These are phyloP conservation scores for Metschnikowia bowlesiae DNA, from an alignment of 805 yeast species.

Conservation along the genomic window DNA sequence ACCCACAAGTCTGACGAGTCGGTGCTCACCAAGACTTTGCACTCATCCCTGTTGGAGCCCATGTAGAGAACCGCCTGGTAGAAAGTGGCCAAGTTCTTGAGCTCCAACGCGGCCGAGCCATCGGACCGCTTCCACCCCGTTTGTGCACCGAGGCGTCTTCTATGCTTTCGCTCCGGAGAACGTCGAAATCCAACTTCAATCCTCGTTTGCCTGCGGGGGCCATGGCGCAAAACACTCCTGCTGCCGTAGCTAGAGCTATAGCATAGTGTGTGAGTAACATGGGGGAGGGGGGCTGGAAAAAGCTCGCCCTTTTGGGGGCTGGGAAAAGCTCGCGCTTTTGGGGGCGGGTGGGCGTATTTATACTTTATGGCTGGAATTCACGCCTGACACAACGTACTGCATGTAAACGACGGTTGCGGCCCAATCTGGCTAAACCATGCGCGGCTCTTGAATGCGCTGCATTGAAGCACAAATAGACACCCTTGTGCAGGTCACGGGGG, in stretches of 20 bases:
- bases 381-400: no score
- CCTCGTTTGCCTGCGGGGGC: neutral
- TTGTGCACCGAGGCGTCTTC: slow-evolving; percentile 1
- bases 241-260: no score
- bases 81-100: neutral
- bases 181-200: slow-evolving; percentile 10
- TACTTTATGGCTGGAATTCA: neutral
- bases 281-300: no score
- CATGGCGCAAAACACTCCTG: no score
- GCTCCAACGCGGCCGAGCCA: neutral
- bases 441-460: no score
- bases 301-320: no score
- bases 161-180: slow-evolving; percentile 6
- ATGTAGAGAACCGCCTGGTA: neutral
- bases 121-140: slow-evolving; percentile 2
- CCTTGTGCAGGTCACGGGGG: no score
- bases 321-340: no score
- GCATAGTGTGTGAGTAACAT: neutral
- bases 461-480: no score
- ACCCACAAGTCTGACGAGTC: slow-evolving; percentile 44
- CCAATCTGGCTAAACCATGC: no score
- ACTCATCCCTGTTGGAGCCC: slow-evolving; percentile 27
- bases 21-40: slow-evolving; percentile 35
- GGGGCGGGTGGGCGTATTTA: neutral
- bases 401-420: no score